These are phyloP conservation scores for Coemansia reversa DNA, from an alignment of 192 early-diverging fungal genomes.

Conservation along the genomic window DNA sequence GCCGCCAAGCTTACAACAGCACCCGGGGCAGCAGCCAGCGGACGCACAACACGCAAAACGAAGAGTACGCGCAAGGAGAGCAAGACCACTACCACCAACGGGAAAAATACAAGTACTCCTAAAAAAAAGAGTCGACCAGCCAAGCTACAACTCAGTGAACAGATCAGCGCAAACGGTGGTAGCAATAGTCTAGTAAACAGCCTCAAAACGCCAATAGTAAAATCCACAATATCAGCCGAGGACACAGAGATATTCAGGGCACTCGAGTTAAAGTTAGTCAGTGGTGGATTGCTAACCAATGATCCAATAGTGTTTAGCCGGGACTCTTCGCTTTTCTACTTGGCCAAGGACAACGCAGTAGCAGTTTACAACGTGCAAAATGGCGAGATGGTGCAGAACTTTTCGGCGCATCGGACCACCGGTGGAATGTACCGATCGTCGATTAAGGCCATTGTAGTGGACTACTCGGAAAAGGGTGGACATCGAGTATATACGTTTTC, in stretches of 20 bases:
- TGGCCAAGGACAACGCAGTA: conserved; percentile 47
- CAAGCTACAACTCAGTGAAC: conserved; percentile 13
- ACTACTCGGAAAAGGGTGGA: conserved; percentile 1
- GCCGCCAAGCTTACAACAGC: conserved; percentile 3
- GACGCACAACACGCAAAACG: background rate
- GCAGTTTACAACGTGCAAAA: conserved; percentile 51
- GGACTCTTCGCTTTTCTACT: conserved; percentile 47
- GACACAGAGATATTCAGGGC: conserved; percentile 25
- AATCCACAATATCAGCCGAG: conserved; percentile 25
- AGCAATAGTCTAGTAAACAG: conserved; percentile 7
- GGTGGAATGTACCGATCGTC: conserved; percentile 9
- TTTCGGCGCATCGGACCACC: conserved; percentile 13
- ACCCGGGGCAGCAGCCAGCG: background rate
- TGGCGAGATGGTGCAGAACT: conserved; percentile 51
- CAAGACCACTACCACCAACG: background rate
- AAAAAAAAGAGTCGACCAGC: conserved; percentile 16
- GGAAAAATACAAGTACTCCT: background rate
- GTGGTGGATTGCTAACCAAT: conserved; percentile 41
- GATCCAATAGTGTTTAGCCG: conserved; percentile 43
- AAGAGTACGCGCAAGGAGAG: background rate
- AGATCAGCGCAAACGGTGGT: background rate
- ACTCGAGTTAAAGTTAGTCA: conserved; percentile 36
- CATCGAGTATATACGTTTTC: conserved; percentile 43
- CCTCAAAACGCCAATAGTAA: conserved; percentile 29
- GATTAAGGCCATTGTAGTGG: conserved; percentile 37